phyloP scores from a whole-genome alignment of 1,284 basidiomycete species.

The Caloboletus firmus region DNA sequence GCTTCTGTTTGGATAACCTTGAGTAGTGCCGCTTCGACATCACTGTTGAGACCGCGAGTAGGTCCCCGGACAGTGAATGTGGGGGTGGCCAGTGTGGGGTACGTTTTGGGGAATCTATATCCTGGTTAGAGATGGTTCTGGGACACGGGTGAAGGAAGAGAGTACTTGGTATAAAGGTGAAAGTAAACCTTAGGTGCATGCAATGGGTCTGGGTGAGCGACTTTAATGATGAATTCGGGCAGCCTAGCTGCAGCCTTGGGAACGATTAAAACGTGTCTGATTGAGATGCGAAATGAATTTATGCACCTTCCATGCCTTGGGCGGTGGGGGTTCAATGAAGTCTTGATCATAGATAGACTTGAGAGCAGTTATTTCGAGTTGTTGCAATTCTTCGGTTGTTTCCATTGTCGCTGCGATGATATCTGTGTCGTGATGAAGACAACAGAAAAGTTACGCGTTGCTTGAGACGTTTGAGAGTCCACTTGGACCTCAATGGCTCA shows the following conservation, averaged over 20 bases:
- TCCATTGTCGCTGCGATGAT: constrained; percentile 48
- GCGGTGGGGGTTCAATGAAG: constrained; percentile 69
- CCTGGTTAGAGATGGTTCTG: neutral
- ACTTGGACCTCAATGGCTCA: constrained; percentile 70
- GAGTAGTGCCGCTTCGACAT: constrained; percentile 53
- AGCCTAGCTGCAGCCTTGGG: constrained; percentile 61
- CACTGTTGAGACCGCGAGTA: constrained; percentile 52
- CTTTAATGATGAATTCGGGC: constrained; percentile 71
- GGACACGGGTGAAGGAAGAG: constrained; percentile 17
- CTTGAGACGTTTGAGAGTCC: constrained; percentile 59
- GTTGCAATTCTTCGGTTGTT: constrained; percentile 67
- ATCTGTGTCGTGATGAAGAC: constrained; percentile 12
- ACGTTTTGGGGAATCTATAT: constrained; percentile 72
- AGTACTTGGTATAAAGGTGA: constrained; percentile 66
- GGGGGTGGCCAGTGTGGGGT: constrained; percentile 65
- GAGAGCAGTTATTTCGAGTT: constrained; percentile 72
- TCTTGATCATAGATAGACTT: constrained; percentile 76
- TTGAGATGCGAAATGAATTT: constrained; percentile 5
- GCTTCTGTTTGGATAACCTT: constrained; percentile 62
- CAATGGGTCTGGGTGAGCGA: constrained; percentile 58
- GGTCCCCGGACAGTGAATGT: constrained; percentile 68
- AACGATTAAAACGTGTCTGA: constrained; percentile 11
- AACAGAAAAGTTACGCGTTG: constrained; percentile 19
- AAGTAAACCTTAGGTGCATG: constrained; percentile 59
- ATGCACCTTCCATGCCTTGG: constrained; percentile 76